Base-by-base conservation (phyloP, 495 filamentous ascomycete genomes). In the Staphylotrichum longicolle region DNA sequence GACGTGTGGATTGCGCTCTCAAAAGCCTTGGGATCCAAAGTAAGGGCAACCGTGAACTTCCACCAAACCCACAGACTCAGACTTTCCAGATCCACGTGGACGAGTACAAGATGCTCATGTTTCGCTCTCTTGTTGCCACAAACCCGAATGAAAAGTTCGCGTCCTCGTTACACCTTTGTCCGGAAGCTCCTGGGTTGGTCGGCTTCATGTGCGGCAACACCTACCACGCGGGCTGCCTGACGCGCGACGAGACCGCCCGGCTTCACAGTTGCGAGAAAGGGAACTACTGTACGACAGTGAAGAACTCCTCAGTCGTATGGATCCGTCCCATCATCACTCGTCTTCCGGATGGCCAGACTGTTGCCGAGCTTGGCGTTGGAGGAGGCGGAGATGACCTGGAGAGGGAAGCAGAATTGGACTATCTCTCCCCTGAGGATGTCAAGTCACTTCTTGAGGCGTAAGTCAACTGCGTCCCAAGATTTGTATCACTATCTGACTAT, bases 1-100 rank as follows among this genome's bases (percentile, higher is more conserved):
- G 90, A 96, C 58, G 91, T 96, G 0, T 97, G 92, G 92, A 78
- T 91, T 58, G 88, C 91, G 4, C 75, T 98, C 11, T 86, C 91
- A 1, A 82, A 85, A 11, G 82, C 83, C 9, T 75, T 97, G 3
- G 72, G 82, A 30, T 85, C 85, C 3, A 84, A 83, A 74, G 90
- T 89, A 75, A 27, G 20, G 20, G 61, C 33, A 11, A 12, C 2
- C n/a, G 39, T 20, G 3, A 15, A 6, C 8, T 41, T 0, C 3
- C 12, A 53, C 1, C 0, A 32, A 8, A 44, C 46, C 63, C 39
- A 63, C 57, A 58, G n/a, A 66, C 40, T 3, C 7, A 7, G 4
- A 32, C 10, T 54, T 4, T 8, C 2, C 62, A 91, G 85, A 83
- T 96, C 8, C 93, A 98, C 62, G 79, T 96, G 33, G 92, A 94